A percentile compares a stretch with the other conserved stretches of the same genome.
phyloP scores from a whole-genome alignment of 208 protist species.

The Leishmania amazonensis region DNA sequence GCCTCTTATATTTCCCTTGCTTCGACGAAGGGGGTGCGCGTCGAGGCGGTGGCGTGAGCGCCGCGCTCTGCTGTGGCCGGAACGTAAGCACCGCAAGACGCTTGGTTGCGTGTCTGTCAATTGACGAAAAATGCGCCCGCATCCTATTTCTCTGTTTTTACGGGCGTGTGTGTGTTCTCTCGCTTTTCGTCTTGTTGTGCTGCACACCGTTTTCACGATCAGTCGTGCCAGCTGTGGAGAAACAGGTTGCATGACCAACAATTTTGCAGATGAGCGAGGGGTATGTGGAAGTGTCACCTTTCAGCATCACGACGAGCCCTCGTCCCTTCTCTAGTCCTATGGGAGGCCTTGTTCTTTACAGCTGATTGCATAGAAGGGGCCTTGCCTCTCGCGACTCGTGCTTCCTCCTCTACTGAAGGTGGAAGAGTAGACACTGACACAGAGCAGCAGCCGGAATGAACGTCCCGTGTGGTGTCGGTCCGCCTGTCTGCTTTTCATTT shows the following conservation, averaged over 20 bases:
- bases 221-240: too few species aligned
- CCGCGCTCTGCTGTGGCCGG: not conserved
- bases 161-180: not conserved
- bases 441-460: not conserved
- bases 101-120: too few species aligned
- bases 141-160: too few species aligned
- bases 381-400: not conserved
- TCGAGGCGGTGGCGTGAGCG: not conserved
- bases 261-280: too few species aligned
- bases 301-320: too few species aligned
- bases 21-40: conserved; percentile 23
- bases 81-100: too few species aligned
- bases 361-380: too few species aligned
- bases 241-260: too few species aligned
- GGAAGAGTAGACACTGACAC: not conserved
- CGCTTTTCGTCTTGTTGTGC: not conserved
- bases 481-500: not conserved
- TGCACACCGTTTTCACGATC: not conserved
- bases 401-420: not conserved
- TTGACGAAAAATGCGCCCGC: too few species aligned
- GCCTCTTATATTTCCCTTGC: conserved; percentile 19
- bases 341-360: too few species aligned
- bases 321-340: too few species aligned
- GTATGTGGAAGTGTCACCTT: too few species aligned
- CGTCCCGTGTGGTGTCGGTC: not conserved